These are phyloP conservation scores for Mycosphaerella sp. DNA, from an alignment of 2,329 filamentous ascomycete genomes.

Conservation along the genomic window DNA sequence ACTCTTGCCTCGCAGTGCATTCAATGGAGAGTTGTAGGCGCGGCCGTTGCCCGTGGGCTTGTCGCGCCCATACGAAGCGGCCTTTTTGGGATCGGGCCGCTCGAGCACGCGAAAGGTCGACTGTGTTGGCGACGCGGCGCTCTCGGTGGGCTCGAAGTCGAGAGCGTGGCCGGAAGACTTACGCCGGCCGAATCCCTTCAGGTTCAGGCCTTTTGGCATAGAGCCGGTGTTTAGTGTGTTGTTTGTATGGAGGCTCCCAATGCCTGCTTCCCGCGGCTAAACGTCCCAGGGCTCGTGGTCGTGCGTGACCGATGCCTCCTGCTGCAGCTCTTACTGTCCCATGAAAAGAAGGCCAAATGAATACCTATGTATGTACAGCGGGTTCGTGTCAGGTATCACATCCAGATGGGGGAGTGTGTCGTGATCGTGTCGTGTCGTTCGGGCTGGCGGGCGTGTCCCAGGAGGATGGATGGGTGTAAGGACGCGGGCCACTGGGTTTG, in stretches of 20 bases:
- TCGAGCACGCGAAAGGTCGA: constrained; percentile 52
- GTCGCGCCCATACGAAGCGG: constrained; percentile 24
- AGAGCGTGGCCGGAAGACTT: constrained; percentile 52
- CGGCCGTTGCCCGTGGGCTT: constrained; percentile 31
- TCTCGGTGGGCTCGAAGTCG: constrained; percentile 32
- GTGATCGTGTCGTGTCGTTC: not conserved
- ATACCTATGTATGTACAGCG: constrained; percentile 19
- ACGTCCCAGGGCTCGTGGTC: constrained; percentile 1
- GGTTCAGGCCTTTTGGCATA: constrained; percentile 51
- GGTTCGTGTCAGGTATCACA: constrained; percentile 13
- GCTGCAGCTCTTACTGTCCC: constrained; percentile 12
- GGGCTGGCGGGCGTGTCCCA: not conserved
- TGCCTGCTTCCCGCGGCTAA: constrained; percentile 4
- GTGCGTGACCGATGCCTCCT: constrained; percentile 9
- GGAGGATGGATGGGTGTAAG: not conserved
- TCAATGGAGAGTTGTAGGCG: constrained; percentile 34
- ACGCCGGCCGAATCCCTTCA: constrained; percentile 48
- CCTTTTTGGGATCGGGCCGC: constrained; percentile 43
- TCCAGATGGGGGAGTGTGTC: not conserved
- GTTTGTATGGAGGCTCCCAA: not conserved
- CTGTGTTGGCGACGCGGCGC: constrained; percentile 15
- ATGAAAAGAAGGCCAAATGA: constrained; percentile 13
- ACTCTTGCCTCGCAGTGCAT: constrained; percentile 31
- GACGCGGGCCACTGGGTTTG: not conserved
- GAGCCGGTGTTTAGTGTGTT: constrained; percentile 23